A percentile compares a stretch with the other conserved stretches of the same genome.
Conservation (phyloP, 2,329 filamentous ascomycete species). For the Aspergillus ibericus region DNA sequence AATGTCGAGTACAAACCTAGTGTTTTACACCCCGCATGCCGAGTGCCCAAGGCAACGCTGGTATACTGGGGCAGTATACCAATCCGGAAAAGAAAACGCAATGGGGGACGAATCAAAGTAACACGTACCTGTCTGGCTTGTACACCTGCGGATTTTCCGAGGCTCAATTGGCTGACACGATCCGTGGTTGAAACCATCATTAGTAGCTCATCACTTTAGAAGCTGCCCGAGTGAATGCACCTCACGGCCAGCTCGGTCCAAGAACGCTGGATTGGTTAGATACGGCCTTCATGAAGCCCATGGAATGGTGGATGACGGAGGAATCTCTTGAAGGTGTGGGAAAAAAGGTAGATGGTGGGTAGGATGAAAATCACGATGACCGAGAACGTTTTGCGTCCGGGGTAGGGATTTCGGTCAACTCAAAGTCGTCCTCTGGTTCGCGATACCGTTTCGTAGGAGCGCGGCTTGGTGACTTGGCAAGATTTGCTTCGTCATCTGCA, state of each 20-base stretch:
- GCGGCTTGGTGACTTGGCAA: slow-evolving; percentile 22
- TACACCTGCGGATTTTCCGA: neutral
- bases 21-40: slow-evolving; percentile 10
- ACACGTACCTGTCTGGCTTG: slow-evolving; percentile 21
- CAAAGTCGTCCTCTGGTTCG: slow-evolving; percentile 37
- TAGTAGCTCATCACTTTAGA: neutral
- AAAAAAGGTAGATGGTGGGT: slow-evolving; percentile 3
- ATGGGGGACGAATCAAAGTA: neutral
- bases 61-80: slow-evolving; percentile 9
- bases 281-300: neutral
- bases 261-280: slow-evolving; percentile 10
- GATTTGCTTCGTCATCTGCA: slow-evolving; percentile 22
- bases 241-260: slow-evolving; percentile 7
- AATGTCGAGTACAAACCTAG: slow-evolving; percentile 22
- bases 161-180: neutral
- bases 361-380: slow-evolving; percentile 36
- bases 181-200: neutral
- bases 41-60: neutral
- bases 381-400: slow-evolving; percentile 56
- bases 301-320: neutral
- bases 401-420: slow-evolving; percentile 22
- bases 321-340: neutral
- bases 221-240: neutral
- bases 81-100: neutral
- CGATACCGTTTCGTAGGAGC: slow-evolving; percentile 36